A percentile compares a stretch with the other conserved stretches of the same genome.
Conservation (phyloP, 75 land plant species). For the Selaginella moellendorffii region DNA sequence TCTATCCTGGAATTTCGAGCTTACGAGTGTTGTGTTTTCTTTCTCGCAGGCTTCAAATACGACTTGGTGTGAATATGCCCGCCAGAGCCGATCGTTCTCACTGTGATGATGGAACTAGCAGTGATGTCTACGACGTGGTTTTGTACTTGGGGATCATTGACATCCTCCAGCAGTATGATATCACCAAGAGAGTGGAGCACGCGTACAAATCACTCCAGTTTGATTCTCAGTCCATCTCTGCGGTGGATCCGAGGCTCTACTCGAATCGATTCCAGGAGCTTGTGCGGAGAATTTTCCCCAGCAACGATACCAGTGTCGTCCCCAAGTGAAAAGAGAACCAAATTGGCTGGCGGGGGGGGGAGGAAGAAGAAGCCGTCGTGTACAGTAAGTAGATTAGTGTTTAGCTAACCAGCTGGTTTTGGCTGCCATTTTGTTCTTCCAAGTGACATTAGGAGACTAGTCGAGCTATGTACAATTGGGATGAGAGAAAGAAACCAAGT, state of each 20-base stretch:
- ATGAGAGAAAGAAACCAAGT: no score
- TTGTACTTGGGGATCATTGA: conserved; percentile 89
- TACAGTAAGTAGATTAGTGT: no score
- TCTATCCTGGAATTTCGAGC: neutral
- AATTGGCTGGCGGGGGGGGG: no score
- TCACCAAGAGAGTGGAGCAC: conserved; percentile 83
- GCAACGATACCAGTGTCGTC: no score
- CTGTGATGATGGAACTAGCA: conserved; percentile 16
- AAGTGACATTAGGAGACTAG: no score
- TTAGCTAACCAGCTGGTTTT: no score
- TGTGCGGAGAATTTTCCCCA: conserved; percentile 68
- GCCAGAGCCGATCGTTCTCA: conserved; percentile 64
- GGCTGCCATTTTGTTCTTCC: no score
- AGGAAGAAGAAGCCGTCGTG: no score
- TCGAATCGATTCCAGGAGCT: conserved; percentile 67
- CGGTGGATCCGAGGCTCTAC: conserved; percentile 78
- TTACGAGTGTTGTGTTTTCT: neutral
- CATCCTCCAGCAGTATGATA: conserved; percentile 87
- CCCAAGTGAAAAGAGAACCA: no score
- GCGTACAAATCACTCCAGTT: conserved; percentile 92
- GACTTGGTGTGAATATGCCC: conserved; percentile 99
- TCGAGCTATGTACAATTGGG: no score
- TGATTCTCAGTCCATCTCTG: conserved; percentile 83
- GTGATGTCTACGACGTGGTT: conserved; percentile 78
- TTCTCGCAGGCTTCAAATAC: conserved; percentile 75